Conservation (phyloP, 139 green algal genomes). For the Chlamydomonas schloesseri region DNA sequence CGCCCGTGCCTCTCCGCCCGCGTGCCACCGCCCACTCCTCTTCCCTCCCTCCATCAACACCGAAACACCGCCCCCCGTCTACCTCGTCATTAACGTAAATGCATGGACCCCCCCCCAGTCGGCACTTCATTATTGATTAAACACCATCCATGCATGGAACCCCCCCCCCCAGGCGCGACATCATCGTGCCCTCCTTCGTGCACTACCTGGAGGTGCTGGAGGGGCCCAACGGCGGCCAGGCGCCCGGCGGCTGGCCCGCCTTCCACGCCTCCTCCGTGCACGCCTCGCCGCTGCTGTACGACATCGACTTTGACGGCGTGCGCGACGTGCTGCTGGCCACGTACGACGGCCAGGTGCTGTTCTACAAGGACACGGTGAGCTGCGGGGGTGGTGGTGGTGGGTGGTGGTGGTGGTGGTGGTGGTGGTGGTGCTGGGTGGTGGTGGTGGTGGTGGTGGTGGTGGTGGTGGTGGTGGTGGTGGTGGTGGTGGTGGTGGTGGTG, state of each 20-base stretch:
- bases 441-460: no score
- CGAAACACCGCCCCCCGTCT: no score
- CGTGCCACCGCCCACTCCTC: no score
- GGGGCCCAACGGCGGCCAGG: slow-evolving; percentile 81
- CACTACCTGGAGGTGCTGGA: slow-evolving; percentile 95
- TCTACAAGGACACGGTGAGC: slow-evolving; percentile 88
- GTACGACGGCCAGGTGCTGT: slow-evolving; percentile 94
- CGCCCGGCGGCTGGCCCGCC: slow-evolving; percentile 77
- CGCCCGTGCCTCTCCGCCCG: no score
- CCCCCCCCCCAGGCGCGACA: slow-evolving; percentile 63
- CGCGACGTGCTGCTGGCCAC: slow-evolving; percentile 90
- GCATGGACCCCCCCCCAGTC: no score
- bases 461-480: no score
- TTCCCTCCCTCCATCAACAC: no score
- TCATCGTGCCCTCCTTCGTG: slow-evolving; percentile 95
- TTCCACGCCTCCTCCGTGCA: slow-evolving; percentile 90
- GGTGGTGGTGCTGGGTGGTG: not conserved
- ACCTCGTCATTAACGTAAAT: no score
- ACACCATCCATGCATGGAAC: not conserved
- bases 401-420: not conserved
- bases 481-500: no score
- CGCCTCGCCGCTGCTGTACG: slow-evolving; percentile 91
- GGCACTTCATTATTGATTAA: not conserved
- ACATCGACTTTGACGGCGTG: slow-evolving; percentile 91
- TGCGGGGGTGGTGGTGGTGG: not conserved